A percentile compares a stretch with the other conserved stretches of the same genome.
These are phyloP conservation scores for Peronospora destructor DNA, from an alignment of 352 stramenopile genomes.

Conservation along the genomic window DNA sequence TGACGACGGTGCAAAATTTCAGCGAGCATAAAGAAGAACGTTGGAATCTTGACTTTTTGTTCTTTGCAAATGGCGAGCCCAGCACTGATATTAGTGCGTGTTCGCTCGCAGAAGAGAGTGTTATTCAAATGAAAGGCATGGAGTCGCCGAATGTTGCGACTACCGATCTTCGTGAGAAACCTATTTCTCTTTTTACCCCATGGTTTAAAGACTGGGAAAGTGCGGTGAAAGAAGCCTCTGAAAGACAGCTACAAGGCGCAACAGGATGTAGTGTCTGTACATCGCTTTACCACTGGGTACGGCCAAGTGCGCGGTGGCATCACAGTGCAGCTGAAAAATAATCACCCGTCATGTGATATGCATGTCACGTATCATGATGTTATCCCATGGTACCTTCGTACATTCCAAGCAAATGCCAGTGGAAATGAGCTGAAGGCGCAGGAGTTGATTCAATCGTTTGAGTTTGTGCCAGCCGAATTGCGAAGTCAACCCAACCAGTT, in stretches of 20 bases:
- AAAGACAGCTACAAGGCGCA: conserved; percentile 12
- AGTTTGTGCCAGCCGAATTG: conserved; percentile 57
- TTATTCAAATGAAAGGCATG: conserved; percentile 30
- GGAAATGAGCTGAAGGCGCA: conserved; percentile 9
- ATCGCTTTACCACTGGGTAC: conserved; percentile 73
- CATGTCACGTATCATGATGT: conserved; percentile 62
- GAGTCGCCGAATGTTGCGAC: conserved; percentile 1
- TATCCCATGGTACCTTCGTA: conserved; percentile 77
- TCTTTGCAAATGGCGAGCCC: conserved; percentile 29
- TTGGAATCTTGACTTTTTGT: conserved; percentile 41
- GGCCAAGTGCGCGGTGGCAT: conserved; percentile 72
- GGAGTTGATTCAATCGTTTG: conserved; percentile 23
- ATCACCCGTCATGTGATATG: conserved; percentile 43
- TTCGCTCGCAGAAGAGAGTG: conserved; percentile 34
- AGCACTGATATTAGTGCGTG: conserved; percentile 25
- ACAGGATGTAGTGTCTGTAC: conserved; percentile 39
- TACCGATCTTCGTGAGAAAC: conserved; percentile 24
- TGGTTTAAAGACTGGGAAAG: conserved; percentile 28
- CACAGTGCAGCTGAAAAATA: conserved; percentile 56
- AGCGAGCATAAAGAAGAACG: conserved; percentile 17
- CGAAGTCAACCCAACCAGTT: conserved; percentile 53
- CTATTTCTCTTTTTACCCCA: conserved; percentile 5
- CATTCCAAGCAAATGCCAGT: conserved; percentile 29
- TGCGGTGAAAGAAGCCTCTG: conserved; percentile 5
- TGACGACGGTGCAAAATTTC: conserved; percentile 46